Evolutionary conservation across 2,329 filamentous ascomycete species (phyloP).

Genomic region (Paecilomyces sp.): DNA sequence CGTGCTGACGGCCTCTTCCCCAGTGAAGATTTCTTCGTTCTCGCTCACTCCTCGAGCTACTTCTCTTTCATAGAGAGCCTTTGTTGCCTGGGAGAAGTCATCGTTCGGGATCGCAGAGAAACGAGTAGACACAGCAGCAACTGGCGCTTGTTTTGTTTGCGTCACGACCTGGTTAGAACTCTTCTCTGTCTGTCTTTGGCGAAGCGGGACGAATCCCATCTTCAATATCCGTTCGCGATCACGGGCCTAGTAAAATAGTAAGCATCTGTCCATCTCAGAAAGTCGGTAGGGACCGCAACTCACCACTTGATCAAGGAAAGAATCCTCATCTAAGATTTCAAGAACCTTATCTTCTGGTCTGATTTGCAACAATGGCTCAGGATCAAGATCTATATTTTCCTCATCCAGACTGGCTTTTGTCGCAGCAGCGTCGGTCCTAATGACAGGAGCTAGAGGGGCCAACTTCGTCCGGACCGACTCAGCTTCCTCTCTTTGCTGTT

Average conservation of each 20-base stretch:
- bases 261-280: conserved; percentile 1
- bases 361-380: conserved; percentile 59
- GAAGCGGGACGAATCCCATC: conserved; percentile 60
- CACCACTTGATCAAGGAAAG: conserved; percentile 52
- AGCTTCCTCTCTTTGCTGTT: conserved; percentile 63
- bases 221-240: conserved; percentile 57
- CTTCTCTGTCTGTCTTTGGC: conserved; percentile 36
- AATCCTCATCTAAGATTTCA: conserved; percentile 50
- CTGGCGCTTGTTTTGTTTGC: conserved; percentile 36
- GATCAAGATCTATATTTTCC: conserved; percentile 47
- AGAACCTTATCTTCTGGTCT: conserved; percentile 56
- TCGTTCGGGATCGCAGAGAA: conserved; percentile 65
- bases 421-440: conserved; percentile 10
- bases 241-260: conserved; percentile 30
- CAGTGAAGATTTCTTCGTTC: conserved; percentile 91
- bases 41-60: conserved; percentile 85
- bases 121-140: conserved; percentile 52
- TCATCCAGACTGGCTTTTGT: conserved; percentile 9
- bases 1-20: conserved; percentile 70
- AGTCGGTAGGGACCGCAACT: conserved; percentile 14
- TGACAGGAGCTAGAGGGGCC: conserved; percentile 39
- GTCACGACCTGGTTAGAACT: conserved; percentile 20
- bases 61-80: conserved; percentile 84
- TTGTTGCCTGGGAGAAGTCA: conserved; percentile 80
- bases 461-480: conserved; percentile 48